phyloP scores from a whole-genome alignment of 2,329 filamentous ascomycete genomes.

The Penicillium palitans region DNA sequence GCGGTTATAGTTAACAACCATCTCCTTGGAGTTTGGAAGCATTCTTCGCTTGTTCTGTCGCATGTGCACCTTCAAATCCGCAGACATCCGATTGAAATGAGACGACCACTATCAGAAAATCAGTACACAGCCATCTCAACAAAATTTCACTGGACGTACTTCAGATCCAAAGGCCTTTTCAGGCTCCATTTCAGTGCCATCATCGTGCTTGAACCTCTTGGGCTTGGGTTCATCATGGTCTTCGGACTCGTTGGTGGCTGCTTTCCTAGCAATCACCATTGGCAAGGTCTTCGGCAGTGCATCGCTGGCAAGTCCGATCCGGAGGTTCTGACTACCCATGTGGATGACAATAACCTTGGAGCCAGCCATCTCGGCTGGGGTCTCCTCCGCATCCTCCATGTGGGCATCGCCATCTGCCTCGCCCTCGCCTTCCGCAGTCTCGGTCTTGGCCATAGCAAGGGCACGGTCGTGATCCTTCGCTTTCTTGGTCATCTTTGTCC shows the following conservation, averaged over 20 bases:
- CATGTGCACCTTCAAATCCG: constrained; percentile 87
- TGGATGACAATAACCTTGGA: constrained; percentile 95
- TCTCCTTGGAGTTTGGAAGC: constrained; percentile 93
- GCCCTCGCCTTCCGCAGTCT: constrained; percentile 54
- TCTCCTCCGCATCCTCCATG: constrained; percentile 56
- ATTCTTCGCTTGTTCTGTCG: constrained; percentile 91
- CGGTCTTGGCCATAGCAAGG: constrained; percentile 71
- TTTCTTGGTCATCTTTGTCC: constrained; percentile 78
- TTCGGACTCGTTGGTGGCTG: constrained; percentile 77
- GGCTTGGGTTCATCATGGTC: constrained; percentile 75
- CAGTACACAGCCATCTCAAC: background rate
- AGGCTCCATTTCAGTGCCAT: constrained; percentile 51
- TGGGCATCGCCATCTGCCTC: constrained; percentile 55
- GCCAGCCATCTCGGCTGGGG: constrained; percentile 65
- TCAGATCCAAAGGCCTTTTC: constrained; percentile 90
- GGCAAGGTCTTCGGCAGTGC: constrained; percentile 91
- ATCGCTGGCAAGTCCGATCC: constrained; percentile 94
- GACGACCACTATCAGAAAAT: constrained; percentile 53
- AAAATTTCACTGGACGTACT: constrained; percentile 47
- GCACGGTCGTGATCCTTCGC: constrained; percentile 87
- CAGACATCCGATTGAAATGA: constrained; percentile 76
- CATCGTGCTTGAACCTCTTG: constrained; percentile 62
- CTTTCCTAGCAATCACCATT: constrained; percentile 84
- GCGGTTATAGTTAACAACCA: constrained; percentile 92
- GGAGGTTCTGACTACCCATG: constrained; percentile 89